Conservation (phyloP, 2,329 filamentous ascomycete species). For the Aspergillus texensis region DNA sequence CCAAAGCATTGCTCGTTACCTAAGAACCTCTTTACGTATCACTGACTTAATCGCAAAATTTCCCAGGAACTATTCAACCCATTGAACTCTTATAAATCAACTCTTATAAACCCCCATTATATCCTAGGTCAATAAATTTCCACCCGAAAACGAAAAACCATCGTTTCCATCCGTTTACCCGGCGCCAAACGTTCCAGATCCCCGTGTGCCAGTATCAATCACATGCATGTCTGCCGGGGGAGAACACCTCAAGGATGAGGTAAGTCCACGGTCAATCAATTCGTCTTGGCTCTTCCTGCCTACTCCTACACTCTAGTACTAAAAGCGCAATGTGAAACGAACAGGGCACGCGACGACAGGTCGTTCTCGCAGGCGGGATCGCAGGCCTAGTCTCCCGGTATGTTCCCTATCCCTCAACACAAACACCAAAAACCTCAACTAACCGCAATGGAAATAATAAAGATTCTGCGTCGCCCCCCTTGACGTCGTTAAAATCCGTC, state of each 20-base stretch:
- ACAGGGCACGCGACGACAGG: conserved; percentile 68
- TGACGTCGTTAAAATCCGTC: conserved; percentile 96
- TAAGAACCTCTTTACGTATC: not conserved
- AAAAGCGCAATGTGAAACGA: not conserved
- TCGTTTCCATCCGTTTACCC: conserved; percentile 1
- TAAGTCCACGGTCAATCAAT: conserved; percentile 32
- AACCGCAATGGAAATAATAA: conserved; percentile 9
- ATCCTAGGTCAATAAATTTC: not conserved
- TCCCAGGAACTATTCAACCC: not conserved
- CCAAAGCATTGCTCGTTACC: not conserved
- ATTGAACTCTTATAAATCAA: not conserved
- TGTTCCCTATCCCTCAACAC: conserved; percentile 8
- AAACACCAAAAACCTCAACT: not conserved
- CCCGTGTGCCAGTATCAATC: conserved; percentile 20
- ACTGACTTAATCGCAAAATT: not conserved
- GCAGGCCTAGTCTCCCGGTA: conserved; percentile 89
- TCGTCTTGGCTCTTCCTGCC: not conserved
- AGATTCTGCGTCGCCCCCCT: conserved; percentile 93
- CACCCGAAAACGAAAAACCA: not conserved
- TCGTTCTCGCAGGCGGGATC: conserved; percentile 66
- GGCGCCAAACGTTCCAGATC: not conserved
- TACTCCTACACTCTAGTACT: not conserved
- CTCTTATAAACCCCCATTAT: not conserved
- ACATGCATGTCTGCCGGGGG: conserved; percentile 66
- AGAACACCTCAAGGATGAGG: conserved; percentile 70